Evolutionary conservation across 2,329 filamentous ascomycete species (phyloP), one percentile per base, ranked within the genome.

Genomic region (Calycina herbarum): DNA sequence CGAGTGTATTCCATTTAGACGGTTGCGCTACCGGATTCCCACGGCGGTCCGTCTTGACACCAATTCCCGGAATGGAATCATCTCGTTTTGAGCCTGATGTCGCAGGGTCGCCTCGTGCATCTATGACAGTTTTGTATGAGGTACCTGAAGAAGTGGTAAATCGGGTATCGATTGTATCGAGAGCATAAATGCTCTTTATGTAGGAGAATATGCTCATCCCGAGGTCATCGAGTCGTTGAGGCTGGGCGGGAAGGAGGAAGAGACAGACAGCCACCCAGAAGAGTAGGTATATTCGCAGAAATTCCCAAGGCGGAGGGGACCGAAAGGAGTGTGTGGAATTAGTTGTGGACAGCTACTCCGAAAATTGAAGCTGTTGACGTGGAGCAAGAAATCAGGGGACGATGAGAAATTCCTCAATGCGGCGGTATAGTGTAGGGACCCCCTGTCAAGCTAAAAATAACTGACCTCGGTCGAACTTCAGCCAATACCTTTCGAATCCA

Each of bases 1-100:
- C 95, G 2, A 85, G 84, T 0, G 93, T 96, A 29, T 84, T 86
- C 94, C 94, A 99, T 88, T 86, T 90, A 56, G 94, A 85, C 42
- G 87, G 86, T 67, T 85, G 82, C 64, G 77, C 80, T 77, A 77
- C 82, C 82, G 71, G 80, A 77, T 64, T 77, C 77, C 71, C 77
- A 74, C 66, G 78, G 77, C 68, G 76, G 77, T 76, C 77, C 79
- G 72, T 73, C 72, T 63, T 72, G 64, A 72, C 75, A 57, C 70
- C 76, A 66, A 66, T 65, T 59, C 71, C 72, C 59, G 68, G 69
- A 59, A 70, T 65, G 40, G 70, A 72, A 64, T 71, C 72, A 62
- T 74, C 72, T 64, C 71, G 68, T 64, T 75, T 75, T 63, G 15
- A 71, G 65, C 63, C 76, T 70, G 66, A 76, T 65, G 77, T 73